A percentile compares a stretch with the other conserved stretches of the same genome.
Evolutionary conservation across 2,329 filamentous ascomycete genomes (phyloP).

Genomic region (Cercospora sp.): DNA sequence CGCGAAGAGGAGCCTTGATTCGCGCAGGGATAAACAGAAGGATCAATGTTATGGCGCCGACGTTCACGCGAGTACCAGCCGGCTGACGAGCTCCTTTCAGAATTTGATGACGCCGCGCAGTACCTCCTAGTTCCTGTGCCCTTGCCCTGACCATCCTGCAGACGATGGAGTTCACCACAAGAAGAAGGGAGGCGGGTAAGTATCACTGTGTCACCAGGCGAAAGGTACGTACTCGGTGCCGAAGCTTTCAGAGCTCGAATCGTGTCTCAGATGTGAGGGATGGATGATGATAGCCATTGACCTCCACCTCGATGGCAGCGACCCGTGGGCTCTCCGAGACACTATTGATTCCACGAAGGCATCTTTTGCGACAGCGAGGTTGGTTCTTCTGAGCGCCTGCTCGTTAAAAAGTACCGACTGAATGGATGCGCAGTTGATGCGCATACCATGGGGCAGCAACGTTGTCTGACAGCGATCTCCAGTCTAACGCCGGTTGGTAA

Average conservation of each 20-base stretch:
- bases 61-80: not conserved
- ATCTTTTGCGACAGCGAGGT: not conserved
- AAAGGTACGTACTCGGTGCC: conserved; percentile 11
- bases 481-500: not conserved
- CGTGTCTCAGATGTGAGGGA: conserved; percentile 10
- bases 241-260: not conserved
- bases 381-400: not conserved
- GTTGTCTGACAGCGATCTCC: not conserved
- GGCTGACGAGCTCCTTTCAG: not conserved
- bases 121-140: not conserved
- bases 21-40: not conserved
- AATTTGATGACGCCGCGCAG: not conserved
- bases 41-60: not conserved
- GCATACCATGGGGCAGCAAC: not conserved
- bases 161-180: not conserved
- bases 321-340: conserved; percentile 12
- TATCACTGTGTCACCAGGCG: not conserved
- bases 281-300: not conserved
- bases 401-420: conserved; percentile 8
- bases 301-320: not conserved
- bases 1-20: not conserved
- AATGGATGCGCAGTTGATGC: not conserved
- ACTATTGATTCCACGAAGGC: not conserved
- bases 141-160: not conserved
- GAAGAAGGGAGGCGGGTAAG: not conserved